These are phyloP conservation scores for Xylariaceae sp. DNA, from an alignment of 2,329 filamentous ascomycete genomes.

Conservation along the genomic window DNA sequence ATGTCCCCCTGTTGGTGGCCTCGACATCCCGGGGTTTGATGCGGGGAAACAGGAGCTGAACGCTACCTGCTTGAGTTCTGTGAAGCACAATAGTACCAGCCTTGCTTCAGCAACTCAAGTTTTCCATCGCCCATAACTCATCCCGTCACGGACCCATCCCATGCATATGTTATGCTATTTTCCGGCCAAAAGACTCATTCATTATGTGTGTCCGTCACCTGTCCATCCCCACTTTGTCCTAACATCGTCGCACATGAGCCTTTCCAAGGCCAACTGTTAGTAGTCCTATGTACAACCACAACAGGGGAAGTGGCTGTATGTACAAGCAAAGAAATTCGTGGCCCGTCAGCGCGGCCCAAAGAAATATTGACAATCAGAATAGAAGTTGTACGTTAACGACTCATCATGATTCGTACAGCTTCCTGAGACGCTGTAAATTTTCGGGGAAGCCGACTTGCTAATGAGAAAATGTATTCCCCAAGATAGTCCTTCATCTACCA, in stretches of 20 bases:
- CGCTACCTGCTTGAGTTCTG: background rate
- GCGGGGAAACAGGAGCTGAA: background rate
- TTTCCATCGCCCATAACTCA: background rate
- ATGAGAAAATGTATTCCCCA: constrained; percentile 1
- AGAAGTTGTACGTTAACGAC: background rate
- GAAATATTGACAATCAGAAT: constrained; percentile 15
- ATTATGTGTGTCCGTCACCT: background rate
- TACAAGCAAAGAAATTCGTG: constrained; percentile 10
- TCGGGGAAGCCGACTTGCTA: background rate
- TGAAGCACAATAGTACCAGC: background rate
- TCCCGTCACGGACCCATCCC: background rate
- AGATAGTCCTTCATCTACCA: constrained; percentile 37
- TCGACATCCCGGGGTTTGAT: background rate
- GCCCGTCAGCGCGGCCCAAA: constrained; percentile 1
- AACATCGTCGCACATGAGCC: constrained; percentile 7
- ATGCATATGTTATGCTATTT: background rate
- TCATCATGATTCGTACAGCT: background rate
- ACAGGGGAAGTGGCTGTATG: constrained; percentile 14
- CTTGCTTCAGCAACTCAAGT: background rate
- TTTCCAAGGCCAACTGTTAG: constrained; percentile 1
- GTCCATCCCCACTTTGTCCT: background rate
- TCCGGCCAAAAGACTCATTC: background rate
- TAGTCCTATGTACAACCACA: constrained; percentile 3
- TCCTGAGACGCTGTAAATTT: constrained; percentile 1
- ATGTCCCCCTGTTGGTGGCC: background rate